These are phyloP conservation scores for Cyclostephanos invisitatus DNA, from an alignment of 108 stramenopile genomes.

Conservation along the genomic window DNA sequence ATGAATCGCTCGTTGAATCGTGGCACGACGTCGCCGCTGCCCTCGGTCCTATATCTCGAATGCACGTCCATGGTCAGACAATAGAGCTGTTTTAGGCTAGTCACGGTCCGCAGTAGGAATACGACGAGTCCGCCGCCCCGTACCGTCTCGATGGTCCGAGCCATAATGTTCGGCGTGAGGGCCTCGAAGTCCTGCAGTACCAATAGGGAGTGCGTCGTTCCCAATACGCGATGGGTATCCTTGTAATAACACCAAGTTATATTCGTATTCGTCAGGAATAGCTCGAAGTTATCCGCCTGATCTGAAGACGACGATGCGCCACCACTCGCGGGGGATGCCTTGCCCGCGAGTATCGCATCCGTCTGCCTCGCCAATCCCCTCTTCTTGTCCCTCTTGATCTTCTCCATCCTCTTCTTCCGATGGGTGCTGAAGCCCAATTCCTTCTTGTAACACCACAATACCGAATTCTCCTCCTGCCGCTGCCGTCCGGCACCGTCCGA, in stretches of 20 bases:
- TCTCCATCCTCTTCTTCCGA: constrained; percentile 93
- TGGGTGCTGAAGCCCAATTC: constrained; percentile 98
- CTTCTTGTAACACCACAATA: constrained; percentile 99
- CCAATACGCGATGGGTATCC: constrained; percentile 95
- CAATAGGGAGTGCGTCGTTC: constrained; percentile 93
- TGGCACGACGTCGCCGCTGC: constrained; percentile 85
- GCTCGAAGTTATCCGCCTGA: constrained; percentile 91
- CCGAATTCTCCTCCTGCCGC: constrained; percentile 28
- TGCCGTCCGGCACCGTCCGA: neutral
- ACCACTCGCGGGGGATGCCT: no score
- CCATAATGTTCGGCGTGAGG: constrained; percentile 97
- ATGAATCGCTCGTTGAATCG: constrained; percentile 99
- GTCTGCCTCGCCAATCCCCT: constrained; percentile 61
- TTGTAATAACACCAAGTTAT: constrained; percentile 99
- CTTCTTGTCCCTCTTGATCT: constrained; percentile 91
- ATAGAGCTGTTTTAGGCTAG: constrained; percentile 96
- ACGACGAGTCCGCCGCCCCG: constrained; percentile 97
- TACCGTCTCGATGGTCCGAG: constrained; percentile 98
- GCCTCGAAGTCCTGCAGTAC: constrained; percentile 99
- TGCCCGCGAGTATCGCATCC: neutral
- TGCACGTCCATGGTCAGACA: constrained; percentile 99
- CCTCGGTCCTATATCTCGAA: constrained; percentile 92
- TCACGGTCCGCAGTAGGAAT: constrained; percentile 90
- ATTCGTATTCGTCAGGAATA: constrained; percentile 94
- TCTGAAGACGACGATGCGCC: constrained; percentile 16